Percentiles rank a stretch among this genome's conserved stretches.
phyloP scores from a whole-genome alignment of 192 early-diverging fungal species.

The Dissophora ornata region DNA sequence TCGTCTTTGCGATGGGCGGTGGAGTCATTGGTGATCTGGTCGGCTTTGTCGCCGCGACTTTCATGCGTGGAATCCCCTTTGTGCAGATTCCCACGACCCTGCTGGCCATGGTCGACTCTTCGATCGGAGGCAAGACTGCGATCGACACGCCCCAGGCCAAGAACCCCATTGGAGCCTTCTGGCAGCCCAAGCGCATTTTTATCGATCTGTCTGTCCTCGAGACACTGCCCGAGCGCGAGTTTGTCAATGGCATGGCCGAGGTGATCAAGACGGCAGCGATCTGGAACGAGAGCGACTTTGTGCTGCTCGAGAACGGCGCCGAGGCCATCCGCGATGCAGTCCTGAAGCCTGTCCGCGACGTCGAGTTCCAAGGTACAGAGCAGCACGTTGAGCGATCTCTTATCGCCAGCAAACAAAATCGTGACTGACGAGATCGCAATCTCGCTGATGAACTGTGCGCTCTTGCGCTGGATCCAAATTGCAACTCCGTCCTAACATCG shows the following conservation, averaged over 20 bases:
- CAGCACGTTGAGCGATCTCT: constrained; percentile 7
- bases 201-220: constrained; percentile 89
- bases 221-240: constrained; percentile 91
- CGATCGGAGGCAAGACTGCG: constrained; percentile 96
- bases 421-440: no score
- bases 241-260: constrained; percentile 97
- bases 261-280: constrained; percentile 98
- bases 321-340: constrained; percentile 84
- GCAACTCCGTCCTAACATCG: neutral
- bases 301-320: constrained; percentile 86
- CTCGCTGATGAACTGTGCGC: no score
- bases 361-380: constrained; percentile 63
- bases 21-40: constrained; percentile 97
- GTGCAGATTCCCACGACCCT: constrained; percentile 96
- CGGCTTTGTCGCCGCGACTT: constrained; percentile 97
- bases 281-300: constrained; percentile 89
- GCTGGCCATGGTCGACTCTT: constrained; percentile 98
- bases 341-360: constrained; percentile 55
- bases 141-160: constrained; percentile 97
- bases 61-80: constrained; percentile 96
- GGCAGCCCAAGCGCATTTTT: constrained; percentile 93
- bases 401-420: constrained; percentile 1
- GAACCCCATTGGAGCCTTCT: constrained; percentile 96
- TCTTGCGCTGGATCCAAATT: no score
- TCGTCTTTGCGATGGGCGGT: constrained; percentile 93